Percentiles rank a stretch among this genome's conserved stretches.
phyloP scores from a whole-genome alignment of 2,329 filamentous ascomycete species.

The Pseudocercospora ulei region DNA sequence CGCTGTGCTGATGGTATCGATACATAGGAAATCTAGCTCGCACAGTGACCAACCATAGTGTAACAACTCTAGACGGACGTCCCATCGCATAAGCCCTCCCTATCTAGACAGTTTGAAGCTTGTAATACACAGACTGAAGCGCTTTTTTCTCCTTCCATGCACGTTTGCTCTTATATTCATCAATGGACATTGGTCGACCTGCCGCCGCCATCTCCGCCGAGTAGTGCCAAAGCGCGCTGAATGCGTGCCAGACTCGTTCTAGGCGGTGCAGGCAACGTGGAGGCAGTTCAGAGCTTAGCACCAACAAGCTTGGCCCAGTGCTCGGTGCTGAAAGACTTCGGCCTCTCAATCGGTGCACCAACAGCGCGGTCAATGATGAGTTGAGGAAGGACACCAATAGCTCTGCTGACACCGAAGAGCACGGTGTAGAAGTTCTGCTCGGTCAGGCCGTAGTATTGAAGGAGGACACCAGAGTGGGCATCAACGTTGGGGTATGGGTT shows the following conservation, averaged over 20 bases:
- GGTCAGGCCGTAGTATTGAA: conserved; percentile 98
- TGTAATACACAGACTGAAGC: conserved; percentile 14
- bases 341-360: conserved; percentile 93
- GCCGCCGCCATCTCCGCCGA: conserved; percentile 29
- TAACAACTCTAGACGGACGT: conserved; percentile 16
- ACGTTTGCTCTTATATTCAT: conserved; percentile 8
- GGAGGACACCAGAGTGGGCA: conserved; percentile 95
- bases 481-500: conserved; percentile 99
- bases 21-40: conserved; percentile 18
- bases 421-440: conserved; percentile 99
- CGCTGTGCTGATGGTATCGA: conserved; percentile 14
- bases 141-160: conserved; percentile 5
- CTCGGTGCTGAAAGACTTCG: conserved; percentile 97
- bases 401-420: conserved; percentile 95
- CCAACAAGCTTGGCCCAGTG: conserved; percentile 88
- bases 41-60: conserved; percentile 11
- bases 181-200: conserved; percentile 8
- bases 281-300: conserved; percentile 66
- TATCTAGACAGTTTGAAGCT: conserved; percentile 14
- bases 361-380: conserved; percentile 98
- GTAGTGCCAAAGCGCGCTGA: conserved; percentile 24
- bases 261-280: conserved; percentile 10
- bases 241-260: conserved; percentile 16
- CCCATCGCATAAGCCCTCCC: conserved; percentile 10
- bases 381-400: conserved; percentile 96